phyloP scores from a whole-genome alignment of 75 land plant genomes.

The Pinus taeda region DNA sequence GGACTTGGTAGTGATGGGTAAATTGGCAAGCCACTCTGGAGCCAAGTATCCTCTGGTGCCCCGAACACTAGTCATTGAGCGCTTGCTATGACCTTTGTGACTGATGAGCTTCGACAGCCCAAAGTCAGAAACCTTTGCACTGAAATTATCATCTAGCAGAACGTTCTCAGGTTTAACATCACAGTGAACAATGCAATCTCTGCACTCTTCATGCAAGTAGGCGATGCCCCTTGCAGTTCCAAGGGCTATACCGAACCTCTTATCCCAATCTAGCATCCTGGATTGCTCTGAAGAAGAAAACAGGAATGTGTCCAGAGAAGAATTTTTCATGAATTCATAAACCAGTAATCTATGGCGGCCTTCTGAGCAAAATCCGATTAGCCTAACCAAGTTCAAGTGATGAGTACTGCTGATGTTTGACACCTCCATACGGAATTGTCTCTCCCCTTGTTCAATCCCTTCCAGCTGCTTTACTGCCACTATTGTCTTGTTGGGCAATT shows the following conservation, averaged over 20 bases:
- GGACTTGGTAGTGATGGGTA: conserved; percentile 72
- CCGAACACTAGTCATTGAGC: conserved; percentile 39
- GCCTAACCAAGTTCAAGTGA: conserved; percentile 27
- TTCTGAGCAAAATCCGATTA: conserved; percentile 25
- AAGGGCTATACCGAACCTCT: conserved; percentile 58
- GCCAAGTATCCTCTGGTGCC: conserved; percentile 85
- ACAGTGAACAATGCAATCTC: conserved; percentile 84
- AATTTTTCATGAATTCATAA: conserved; percentile 26
- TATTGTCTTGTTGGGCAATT: not conserved
- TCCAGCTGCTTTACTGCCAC: conserved; percentile 37
- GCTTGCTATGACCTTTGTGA: conserved; percentile 27
- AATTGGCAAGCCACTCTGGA: conserved; percentile 85
- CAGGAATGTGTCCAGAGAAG: conserved; percentile 16
- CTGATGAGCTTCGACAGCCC: conserved; percentile 70
- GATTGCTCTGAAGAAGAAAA: conserved; percentile 21
- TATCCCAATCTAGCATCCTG: conserved; percentile 58
- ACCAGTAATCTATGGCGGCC: conserved; percentile 17
- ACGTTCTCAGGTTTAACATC: conserved; percentile 98
- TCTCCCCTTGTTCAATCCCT: conserved; percentile 25
- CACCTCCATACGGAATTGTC: conserved; percentile 24
- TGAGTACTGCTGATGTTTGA: conserved; percentile 28
- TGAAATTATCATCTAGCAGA: conserved; percentile 69
- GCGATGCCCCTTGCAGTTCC: conserved; percentile 92
- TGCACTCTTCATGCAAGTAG: conserved; percentile 88
- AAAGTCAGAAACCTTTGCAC: conserved; percentile 88